Evolutionary conservation across 352 stramenopile species (phyloP).

Genomic region (Phytophthora meadii): DNA sequence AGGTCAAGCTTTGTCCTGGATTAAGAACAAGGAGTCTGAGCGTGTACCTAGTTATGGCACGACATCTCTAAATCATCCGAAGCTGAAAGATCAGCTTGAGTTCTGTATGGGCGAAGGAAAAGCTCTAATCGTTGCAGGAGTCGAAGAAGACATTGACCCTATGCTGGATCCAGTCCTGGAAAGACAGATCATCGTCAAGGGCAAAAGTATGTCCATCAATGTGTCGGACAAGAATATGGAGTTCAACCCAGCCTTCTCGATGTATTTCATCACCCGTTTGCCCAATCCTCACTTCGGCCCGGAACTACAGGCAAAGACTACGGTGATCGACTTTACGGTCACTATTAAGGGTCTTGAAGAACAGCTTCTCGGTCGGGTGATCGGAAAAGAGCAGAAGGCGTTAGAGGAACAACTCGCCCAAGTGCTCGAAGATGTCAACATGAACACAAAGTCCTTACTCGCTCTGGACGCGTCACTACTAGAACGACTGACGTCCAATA

Average conservation of each 20-base stretch:
- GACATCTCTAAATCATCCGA: constrained; percentile 95
- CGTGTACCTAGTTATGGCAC: constrained; percentile 96
- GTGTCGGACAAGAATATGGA: constrained; percentile 99
- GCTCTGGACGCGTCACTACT: constrained; percentile 96
- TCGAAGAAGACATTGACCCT: constrained; percentile 99
- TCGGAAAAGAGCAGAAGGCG: constrained; percentile 97
- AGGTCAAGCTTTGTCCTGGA: constrained; percentile 97
- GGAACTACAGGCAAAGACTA: constrained; percentile 98
- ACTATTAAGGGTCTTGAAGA: constrained; percentile 97
- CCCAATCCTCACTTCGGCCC: constrained; percentile 98
- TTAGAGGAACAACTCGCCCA: constrained; percentile 98
- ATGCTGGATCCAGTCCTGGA: constrained; percentile 98
- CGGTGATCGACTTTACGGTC: constrained; percentile 99
- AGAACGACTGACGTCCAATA: constrained; percentile 97
- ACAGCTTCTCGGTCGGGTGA: constrained; percentile 97
- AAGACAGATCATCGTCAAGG: constrained; percentile 97
- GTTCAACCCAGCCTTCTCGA: constrained; percentile 97
- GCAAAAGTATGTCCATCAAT: constrained; percentile 97
- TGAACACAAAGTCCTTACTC: constrained; percentile 98
- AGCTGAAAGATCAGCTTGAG: constrained; percentile 98
- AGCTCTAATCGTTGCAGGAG: constrained; percentile 93
- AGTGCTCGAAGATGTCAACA: constrained; percentile 98
- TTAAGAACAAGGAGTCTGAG: constrained; percentile 94
- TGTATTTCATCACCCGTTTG: constrained; percentile 99
- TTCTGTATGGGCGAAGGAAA: constrained; percentile 98